Percentiles rank a stretch among this genome's conserved stretches.
phyloP scores from a whole-genome alignment of 1,284 basidiomycete species.

The Prillingera fragicola region DNA sequence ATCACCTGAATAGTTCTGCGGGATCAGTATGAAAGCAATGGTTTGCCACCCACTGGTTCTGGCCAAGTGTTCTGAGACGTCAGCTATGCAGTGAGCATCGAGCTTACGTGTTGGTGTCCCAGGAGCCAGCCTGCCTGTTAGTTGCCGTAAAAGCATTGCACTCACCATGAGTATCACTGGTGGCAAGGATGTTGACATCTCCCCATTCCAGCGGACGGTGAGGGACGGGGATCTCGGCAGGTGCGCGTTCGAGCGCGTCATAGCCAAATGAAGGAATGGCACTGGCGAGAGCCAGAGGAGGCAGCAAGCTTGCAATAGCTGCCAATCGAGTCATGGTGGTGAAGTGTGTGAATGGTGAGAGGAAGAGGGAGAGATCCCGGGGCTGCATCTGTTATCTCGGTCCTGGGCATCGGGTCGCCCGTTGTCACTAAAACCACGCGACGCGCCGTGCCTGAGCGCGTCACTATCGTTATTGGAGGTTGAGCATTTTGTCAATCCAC shows the following conservation, averaged over 20 bases:
- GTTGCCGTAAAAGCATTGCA: not conserved
- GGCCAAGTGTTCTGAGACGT: slow-evolving; percentile 45
- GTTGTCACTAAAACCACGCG: no score
- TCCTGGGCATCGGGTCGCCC: no score
- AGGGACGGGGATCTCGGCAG: slow-evolving; percentile 30
- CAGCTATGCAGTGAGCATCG: slow-evolving; percentile 4
- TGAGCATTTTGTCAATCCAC: no score
- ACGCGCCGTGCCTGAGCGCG: no score
- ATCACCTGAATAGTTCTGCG: slow-evolving; percentile 55
- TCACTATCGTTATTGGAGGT: no score
- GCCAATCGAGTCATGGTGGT: no score
- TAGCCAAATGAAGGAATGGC: no score
- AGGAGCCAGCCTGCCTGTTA: slow-evolving; percentile 39
- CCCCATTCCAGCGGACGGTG: slow-evolving; percentile 41
- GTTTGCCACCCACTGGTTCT: slow-evolving; percentile 34
- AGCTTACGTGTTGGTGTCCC: slow-evolving; percentile 47
- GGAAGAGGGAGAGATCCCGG: no score
- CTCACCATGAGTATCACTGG: slow-evolving; percentile 47
- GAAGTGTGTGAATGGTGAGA: no score
- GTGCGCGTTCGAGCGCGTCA: slow-evolving; percentile 3
- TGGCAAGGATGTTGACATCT: slow-evolving; percentile 46
- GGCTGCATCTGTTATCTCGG: no score
- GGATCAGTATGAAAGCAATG: not conserved
- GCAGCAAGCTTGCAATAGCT: not conserved
- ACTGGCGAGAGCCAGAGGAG: not conserved